Base-by-base conservation (phyloP, 495 filamentous ascomycete genomes). In the Penicillium ochrochloron region DNA sequence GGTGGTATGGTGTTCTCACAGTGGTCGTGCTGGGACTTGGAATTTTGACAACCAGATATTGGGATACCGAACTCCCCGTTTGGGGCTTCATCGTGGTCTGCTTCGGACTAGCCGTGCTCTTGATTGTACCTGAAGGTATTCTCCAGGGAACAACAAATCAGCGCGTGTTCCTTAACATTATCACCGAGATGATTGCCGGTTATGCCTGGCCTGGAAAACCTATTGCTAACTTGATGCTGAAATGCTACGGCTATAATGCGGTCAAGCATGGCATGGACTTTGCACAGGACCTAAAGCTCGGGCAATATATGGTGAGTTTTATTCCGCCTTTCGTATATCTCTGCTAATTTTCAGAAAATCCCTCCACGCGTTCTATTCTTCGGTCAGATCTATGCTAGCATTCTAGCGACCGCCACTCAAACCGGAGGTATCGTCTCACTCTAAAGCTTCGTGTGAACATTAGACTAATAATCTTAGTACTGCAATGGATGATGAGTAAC, bases 231-330 rank as follows among this genome's bases (percentile, higher is more conserved):
- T 2, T 50, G 46, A 25, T 50, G 21, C 23, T 50, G 23, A 50
- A 50, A 9, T 25, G 21, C 12, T 50, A 25, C 14, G 46, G 46
- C 21, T 50, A 27, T 10, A 50, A 50, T 21, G 42, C 42, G 6
- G 42, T 44, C n/a, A 44, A 44, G n/a, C 42, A 44, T 11, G 42
- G 42, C 19, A 44, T 44, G 42, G 7, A 44, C 42, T 44, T 44
- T 19, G 41, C 42, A 19, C 42, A 44, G n/a, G 42, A 44, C 42
- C 42, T 44, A 3, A 44, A 44, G 42, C 42, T 44, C n/a, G 42
- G n/a, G 2, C 42, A 44, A 10, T 44, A 44, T 3, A 44, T 21
- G 42, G 42, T 44, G 42, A 44, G 42, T 44, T 3, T n/a, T 14
- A 21, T 44, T 21, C n/a, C 9, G 2, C 7, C 0, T 44, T 21